phyloP scores from a whole-genome alignment of 2,329 filamentous ascomycete genomes.

The Raffaelea albimanens region DNA sequence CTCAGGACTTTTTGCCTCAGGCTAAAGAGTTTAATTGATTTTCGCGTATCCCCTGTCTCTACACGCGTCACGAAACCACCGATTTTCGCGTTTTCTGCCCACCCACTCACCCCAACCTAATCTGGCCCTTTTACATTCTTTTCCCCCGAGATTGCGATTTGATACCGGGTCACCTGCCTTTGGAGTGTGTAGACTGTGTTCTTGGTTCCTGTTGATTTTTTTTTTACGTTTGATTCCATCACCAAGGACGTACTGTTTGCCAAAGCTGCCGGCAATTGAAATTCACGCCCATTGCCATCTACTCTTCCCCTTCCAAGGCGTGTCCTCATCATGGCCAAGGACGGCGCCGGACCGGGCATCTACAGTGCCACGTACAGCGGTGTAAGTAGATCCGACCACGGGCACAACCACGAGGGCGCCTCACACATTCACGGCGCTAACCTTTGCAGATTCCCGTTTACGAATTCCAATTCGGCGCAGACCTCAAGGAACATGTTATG shows the following conservation, averaged over 20 bases:
- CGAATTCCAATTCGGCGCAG: conserved; percentile 76
- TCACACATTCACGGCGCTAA: conserved; percentile 6
- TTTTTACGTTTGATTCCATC: neutral
- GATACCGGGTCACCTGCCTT: too few species aligned
- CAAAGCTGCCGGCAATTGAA: too few species aligned
- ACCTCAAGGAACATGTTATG: conserved; percentile 86
- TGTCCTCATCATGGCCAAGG: conserved; percentile 36
- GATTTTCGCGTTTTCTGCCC: neutral
- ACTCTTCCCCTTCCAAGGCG: neutral
- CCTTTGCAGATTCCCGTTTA: conserved; percentile 74
- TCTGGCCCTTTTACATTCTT: neutral
- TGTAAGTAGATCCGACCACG: conserved; percentile 32
- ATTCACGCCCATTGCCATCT: too few species aligned
- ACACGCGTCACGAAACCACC: neutral
- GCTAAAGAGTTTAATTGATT: neutral
- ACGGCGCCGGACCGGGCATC: conserved; percentile 35
- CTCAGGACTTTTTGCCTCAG: neutral
- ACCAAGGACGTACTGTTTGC: neutral
- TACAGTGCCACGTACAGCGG: conserved; percentile 63
- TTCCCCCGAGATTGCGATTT: neutral
- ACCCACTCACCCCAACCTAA: neutral
- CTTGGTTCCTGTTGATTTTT: neutral
- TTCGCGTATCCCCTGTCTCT: neutral
- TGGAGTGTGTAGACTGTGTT: too few species aligned
- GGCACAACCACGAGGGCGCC: neutral